Evolutionary conservation across 345 rosid genomes (phyloP), one percentile per base, ranked within the genome.

Genomic region (Eucalyptus erythrocorys): DNA sequence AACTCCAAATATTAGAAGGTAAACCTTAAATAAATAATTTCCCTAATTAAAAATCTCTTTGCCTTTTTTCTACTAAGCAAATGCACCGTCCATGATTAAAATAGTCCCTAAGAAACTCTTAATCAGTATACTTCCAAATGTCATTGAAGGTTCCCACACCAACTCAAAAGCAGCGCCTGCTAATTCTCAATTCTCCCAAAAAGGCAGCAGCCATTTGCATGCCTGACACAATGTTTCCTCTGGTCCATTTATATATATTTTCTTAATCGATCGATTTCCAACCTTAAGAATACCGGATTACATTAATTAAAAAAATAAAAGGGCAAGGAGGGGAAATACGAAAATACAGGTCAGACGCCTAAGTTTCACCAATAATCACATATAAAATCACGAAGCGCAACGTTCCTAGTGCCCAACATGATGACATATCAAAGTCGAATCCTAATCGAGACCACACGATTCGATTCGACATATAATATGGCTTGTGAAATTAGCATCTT

Each of bases 81-180:
- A 21, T 21, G 82, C 82, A 11, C 47, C 82, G 5, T 10, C 82
- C 47, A 37, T 21, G 82, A 76, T 76, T 76, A 76, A 76, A 76
- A 40, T 37, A 40, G 82, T 76, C 82, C 47, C 82, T 6, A 6
- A 40, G 82, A 40, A 40, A 40, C 5, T 76, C 47, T 3, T 76
- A 10, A 21, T 76, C 47, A 40, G 4, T 37, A 3, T 40, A 2
- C 82, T 76, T 37, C 82, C 82, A 40, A 40, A 5, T 40, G 82
- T 22, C 47, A 21, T 3, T 76, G 30, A 76, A 40, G 82, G 30
- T 76, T 76, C 30, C 82, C 82, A 40, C 9, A 6, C 30, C 30
- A 76, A 21, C 82, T 76, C 82, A 21, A 86, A 64, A 22, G 76
- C 21, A 57, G 87, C 43, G 87, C 87, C 76, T 37, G 87, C 87